Evolutionary conservation across 495 filamentous ascomycete species (phyloP), one percentile per base, ranked within the genome.

Genomic region (Lepraria neglecta): DNA sequence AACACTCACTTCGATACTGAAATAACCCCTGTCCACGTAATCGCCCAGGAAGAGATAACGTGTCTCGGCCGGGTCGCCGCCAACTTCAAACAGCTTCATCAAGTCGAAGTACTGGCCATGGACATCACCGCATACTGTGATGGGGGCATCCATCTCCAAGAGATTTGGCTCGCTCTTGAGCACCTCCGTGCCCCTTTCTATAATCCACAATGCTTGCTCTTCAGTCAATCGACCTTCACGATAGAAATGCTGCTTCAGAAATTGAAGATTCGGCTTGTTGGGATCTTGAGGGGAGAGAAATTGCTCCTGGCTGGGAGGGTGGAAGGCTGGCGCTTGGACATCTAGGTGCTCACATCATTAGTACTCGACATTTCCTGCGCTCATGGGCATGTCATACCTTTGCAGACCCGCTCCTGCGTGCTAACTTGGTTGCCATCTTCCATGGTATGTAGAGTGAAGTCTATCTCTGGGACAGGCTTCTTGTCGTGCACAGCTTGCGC

Each of bases 81-180:
- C 94, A 54, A 98, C 94, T 73, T 98, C 94, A 73, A 98, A 98
- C 27, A 98, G 81, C 79, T 98, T 98, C 94, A 98, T 98, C 72
- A 98, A 75, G 76, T 98, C 94, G 69, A 95, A 97, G 74, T 96
- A 98, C 76, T 98, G 94, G 59, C 94, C 94, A 74, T 98, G 94
- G 57, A 98, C 91, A 70, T 98, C 94, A 69, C 94, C 94, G 70
- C 94, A 98, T 42, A 98, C 94, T n/a, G 94, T 98, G 72, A 98
- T 98, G 31, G 94, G 94, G 35, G 94, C 94, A 77, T 98, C 94
- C 94, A 98, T 97, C 78, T 98, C 94, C 62, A 98, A 82, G 53
- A 98, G 78, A 73, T 97, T 98, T 40, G 94, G 94, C 75, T 98
- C 94, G 45, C 83, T 77, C 64, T 84, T 85, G 58, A 98, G 78